Evolutionary conservation across 2,329 filamentous ascomycete species (phyloP).

Genomic region (Arthrobotrys conoides): DNA sequence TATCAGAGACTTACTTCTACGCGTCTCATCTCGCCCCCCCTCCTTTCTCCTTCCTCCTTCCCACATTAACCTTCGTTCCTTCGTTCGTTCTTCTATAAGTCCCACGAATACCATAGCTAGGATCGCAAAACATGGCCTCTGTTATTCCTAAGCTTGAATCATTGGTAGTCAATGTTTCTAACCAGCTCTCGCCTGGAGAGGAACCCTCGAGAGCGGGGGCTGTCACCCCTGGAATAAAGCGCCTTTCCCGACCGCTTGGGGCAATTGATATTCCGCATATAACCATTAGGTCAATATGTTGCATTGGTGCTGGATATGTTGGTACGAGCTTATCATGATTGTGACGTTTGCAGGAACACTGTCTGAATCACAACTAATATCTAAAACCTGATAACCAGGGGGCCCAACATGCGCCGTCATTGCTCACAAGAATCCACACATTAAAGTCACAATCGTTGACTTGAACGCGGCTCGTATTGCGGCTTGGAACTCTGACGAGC

Average conservation of each 20-base stretch:
- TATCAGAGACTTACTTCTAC: too few species aligned
- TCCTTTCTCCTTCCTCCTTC: too few species aligned
- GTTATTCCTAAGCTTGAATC: slow-evolving; percentile 57
- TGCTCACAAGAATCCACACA: slow-evolving; percentile 79
- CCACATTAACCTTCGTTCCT: too few species aligned
- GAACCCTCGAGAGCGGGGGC: slow-evolving; percentile 60
- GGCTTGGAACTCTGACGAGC: slow-evolving; percentile 79
- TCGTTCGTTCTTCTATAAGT: background rate
- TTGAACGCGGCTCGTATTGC: slow-evolving; percentile 76
- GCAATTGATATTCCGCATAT: slow-evolving; percentile 63
- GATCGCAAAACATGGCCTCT: slow-evolving; percentile 29
- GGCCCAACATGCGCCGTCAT: slow-evolving; percentile 82
- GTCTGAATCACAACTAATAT: background rate
- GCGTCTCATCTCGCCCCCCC: too few species aligned
- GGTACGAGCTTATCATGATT: slow-evolving; percentile 70
- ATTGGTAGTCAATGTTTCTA: slow-evolving; percentile 36
- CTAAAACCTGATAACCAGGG: slow-evolving; percentile 68
- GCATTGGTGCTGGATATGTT: slow-evolving; percentile 82
- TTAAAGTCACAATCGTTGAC: slow-evolving; percentile 82
- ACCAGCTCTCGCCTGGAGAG: slow-evolving; percentile 48
- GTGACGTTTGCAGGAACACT: background rate
- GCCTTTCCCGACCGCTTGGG: slow-evolving; percentile 62
- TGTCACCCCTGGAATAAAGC: slow-evolving; percentile 60
- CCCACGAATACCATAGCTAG: background rate
- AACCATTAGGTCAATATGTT: slow-evolving; percentile 75